A percentile compares a stretch with the other conserved stretches of the same genome.
Evolutionary conservation across 116 monocot genomes (phyloP).

Genomic region (Thalassia testudinum): DNA sequence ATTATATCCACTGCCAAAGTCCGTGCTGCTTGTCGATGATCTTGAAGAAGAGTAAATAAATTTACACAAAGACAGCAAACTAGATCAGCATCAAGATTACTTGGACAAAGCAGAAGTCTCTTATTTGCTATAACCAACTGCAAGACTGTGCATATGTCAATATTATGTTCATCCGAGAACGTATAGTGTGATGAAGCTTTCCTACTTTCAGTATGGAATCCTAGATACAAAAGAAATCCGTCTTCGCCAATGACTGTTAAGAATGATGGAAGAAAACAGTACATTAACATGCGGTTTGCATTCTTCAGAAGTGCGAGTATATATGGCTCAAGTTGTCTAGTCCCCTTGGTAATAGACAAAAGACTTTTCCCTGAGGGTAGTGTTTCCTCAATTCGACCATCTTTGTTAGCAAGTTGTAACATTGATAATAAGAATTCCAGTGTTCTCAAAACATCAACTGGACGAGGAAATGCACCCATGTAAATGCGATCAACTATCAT

Average conservation of each 20-base stretch:
- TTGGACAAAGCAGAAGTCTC: constrained; percentile 79
- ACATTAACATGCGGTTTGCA: constrained; percentile 91
- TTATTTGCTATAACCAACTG: constrained; percentile 85
- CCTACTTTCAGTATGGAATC: constrained; percentile 41
- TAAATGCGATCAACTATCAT: constrained; percentile 95
- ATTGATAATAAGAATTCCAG: constrained; percentile 91
- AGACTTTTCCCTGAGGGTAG: constrained; percentile 67
- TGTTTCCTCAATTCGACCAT: constrained; percentile 82
- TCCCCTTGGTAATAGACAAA: constrained; percentile 75
- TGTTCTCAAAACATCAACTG: constrained; percentile 61
- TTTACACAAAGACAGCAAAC: constrained; percentile 89
- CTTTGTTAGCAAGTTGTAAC: constrained; percentile 95
- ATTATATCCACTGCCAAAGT: constrained; percentile 63
- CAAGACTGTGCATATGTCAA: constrained; percentile 70
- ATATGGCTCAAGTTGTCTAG: constrained; percentile 74
- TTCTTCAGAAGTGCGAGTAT: constrained; percentile 87
- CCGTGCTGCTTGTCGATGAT: constrained; percentile 47
- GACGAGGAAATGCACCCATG: constrained; percentile 87
- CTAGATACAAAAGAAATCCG: constrained; percentile 39
- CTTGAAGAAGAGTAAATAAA: constrained; percentile 67
- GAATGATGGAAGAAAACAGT: constrained; percentile 87
- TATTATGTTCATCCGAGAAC: constrained; percentile 29
- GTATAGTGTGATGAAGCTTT: constrained; percentile 12
- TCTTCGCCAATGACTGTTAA: constrained; percentile 51
- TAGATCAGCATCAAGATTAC: constrained; percentile 84